Conservation (phyloP, 176 grass and related monocot genomes). For the Bolboschoenus planiculmis region DNA sequence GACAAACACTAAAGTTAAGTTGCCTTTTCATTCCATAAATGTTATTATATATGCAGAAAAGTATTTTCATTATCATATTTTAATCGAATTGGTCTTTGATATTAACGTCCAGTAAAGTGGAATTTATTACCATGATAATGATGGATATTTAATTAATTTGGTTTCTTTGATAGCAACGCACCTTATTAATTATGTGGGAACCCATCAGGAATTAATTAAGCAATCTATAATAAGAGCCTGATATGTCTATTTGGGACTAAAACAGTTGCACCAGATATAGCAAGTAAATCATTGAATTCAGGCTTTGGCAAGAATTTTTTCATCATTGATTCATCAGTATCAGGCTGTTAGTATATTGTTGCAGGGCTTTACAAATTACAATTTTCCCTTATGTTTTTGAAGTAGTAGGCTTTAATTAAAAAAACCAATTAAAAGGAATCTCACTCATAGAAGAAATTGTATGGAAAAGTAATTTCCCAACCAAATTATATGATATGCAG, state of each 20-base stretch:
- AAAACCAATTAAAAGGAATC: background rate
- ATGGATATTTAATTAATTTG: background rate
- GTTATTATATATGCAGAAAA: conserved; percentile 5
- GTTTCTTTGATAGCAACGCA: background rate
- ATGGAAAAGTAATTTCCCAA: background rate
- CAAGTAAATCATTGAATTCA: background rate
- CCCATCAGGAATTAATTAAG: background rate
- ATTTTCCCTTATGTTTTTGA: no score
- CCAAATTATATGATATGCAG: background rate
- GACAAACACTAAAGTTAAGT: no score
- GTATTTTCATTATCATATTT: background rate
- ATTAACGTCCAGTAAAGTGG: background rate
- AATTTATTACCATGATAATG: background rate
- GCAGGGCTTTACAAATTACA: background rate
- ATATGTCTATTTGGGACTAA: background rate
- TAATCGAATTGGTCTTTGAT: background rate
- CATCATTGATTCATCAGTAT: background rate
- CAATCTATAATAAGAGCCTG: background rate
- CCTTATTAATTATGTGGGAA: background rate
- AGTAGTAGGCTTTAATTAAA: no score
- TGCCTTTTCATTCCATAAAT: background rate
- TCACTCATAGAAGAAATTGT: background rate
- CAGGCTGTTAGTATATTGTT: background rate
- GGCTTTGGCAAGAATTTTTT: background rate
- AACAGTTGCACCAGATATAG: no score